Evolutionary conservation across 1,139 yeast species (phyloP).

Genomic region (Geotrichum carabidarum): DNA sequence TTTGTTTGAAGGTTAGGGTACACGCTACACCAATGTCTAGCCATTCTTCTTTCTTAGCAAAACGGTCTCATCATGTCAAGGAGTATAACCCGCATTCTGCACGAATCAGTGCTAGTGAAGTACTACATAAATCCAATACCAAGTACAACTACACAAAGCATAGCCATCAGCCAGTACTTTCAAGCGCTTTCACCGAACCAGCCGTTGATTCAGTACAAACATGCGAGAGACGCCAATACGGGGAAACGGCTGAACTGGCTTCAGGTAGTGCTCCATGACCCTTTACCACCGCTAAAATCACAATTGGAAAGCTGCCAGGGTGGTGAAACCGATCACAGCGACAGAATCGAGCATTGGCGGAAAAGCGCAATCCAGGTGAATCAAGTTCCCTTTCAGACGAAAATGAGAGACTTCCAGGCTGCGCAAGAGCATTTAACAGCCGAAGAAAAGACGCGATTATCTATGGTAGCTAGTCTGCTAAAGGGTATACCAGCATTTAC

Average conservation of each 20-base stretch:
- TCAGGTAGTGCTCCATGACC: constrained; percentile 32
- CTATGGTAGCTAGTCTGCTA: too few species aligned
- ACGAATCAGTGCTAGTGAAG: constrained; percentile 30
- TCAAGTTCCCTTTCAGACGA: not conserved
- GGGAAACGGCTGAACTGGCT: constrained; percentile 31
- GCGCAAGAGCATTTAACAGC: not conserved
- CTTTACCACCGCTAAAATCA: not conserved
- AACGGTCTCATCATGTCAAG: constrained; percentile 8
- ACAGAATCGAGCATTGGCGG: not conserved
- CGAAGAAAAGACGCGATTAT: too few species aligned
- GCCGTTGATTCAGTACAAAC: constrained; percentile 32
- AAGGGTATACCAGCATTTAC: too few species aligned
- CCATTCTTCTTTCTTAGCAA: too few species aligned
- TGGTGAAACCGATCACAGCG: not conserved
- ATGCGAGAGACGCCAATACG: constrained; percentile 35
- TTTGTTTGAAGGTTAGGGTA: not conserved
- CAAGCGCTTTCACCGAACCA: constrained; percentile 18
- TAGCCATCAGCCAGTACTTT: constrained; percentile 29
- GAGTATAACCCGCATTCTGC: constrained; percentile 21
- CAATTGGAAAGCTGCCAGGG: not conserved
- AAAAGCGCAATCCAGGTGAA: not conserved
- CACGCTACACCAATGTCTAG: not conserved
- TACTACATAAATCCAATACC: constrained; percentile 33
- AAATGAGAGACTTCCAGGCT: not conserved
- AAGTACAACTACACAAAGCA: constrained; percentile 28